Evolutionary conservation across 2,329 filamentous ascomycete species (phyloP), one percentile per base, ranked within the genome.

Genomic region (Basipetospora chlamydospora): DNA sequence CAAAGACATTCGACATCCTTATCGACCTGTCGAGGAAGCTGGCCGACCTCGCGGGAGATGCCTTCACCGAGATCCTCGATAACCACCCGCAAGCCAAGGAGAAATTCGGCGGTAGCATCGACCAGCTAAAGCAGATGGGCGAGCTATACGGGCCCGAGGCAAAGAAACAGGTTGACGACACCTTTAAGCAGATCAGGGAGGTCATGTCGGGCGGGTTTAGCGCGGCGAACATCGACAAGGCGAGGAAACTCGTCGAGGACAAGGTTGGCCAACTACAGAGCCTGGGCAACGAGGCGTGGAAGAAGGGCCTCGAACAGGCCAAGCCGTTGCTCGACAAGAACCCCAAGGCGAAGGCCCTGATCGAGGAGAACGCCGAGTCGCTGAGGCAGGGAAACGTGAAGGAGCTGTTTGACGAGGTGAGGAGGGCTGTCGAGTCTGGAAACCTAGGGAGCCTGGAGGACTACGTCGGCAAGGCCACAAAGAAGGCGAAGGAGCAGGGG

Each of bases 271-370:
- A 80, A 52, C 49, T 85, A 22, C 66, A 71, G 56, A 68, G 77
- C 54, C 56, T 83, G 2, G 78, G 77, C 16, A 77, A 85, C 28
- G 66, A 84, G 54, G 73, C 75, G 0, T 86, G 77, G 77, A 63
- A 74, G 44, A 79, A 82, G 60, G 77, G 72, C 1, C 50, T 81
- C 32, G 74, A 85, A 56, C 64, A 82, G 55, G 75, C 73, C 25
- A 75, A 80, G 61, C 78, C 80, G 1, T 70, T 74, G 41, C 65
- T 86, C 1, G 79, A 85, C 46, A 84, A 84, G 65, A 81, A 73
- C 55, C 78, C 80, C n/a, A 63, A 81, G 58, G 58, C 82, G 40
- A 85, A 83, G 62, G 64, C 83, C 55, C 53, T 84, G 0, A 51
- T 86, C 2, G 77, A 83, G 60, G 62, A 80, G 49, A 86, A 87